Conservation (phyloP, 768 basidiomycete species). For the Cantharellus anzutake region DNA sequence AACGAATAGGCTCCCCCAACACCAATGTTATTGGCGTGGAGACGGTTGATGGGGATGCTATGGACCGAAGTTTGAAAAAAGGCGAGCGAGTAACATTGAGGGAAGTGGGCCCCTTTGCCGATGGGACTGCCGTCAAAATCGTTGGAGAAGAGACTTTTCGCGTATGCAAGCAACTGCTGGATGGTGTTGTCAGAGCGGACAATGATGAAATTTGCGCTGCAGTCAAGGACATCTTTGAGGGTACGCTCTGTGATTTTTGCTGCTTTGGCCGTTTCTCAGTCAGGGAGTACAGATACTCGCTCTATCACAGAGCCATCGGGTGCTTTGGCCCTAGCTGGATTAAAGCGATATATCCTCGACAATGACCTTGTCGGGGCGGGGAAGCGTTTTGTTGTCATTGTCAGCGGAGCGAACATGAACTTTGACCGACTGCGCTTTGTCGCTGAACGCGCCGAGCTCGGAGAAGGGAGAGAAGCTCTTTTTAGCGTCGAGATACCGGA, state of each 20-base stretch:
- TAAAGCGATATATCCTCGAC: slow-evolving; percentile 69
- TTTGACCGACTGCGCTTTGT: slow-evolving; percentile 93
- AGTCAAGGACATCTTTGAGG: slow-evolving; percentile 98
- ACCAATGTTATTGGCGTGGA: slow-evolving; percentile 82
- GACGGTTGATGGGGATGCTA: slow-evolving; percentile 87
- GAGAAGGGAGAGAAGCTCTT: slow-evolving; percentile 86
- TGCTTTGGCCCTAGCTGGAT: slow-evolving; percentile 75
- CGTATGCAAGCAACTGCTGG: slow-evolving; percentile 69
- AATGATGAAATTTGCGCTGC: slow-evolving; percentile 98
- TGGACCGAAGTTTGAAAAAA: slow-evolving; percentile 61
- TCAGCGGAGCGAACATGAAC: slow-evolving; percentile 99
- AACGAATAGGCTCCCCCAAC: slow-evolving; percentile 70
- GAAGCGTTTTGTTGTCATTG: slow-evolving; percentile 76
- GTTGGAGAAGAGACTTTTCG: slow-evolving; percentile 93
- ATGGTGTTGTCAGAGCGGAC: slow-evolving; percentile 64
- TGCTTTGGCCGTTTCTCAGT: background rate
- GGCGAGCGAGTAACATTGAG: slow-evolving; percentile 67
- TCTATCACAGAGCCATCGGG: slow-evolving; percentile 95
- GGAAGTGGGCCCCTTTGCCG: slow-evolving; percentile 92
- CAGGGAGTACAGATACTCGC: slow-evolving; percentile 50
- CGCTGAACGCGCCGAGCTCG: slow-evolving; percentile 94
- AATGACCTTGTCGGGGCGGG: slow-evolving; percentile 68
- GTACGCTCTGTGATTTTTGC: slow-evolving; percentile 23
- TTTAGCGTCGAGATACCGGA: slow-evolving; percentile 93
- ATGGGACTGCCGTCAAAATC: slow-evolving; percentile 91